Conservation (phyloP, 2,329 filamentous ascomycete genomes). For the Coniochaeta sp. region DNA sequence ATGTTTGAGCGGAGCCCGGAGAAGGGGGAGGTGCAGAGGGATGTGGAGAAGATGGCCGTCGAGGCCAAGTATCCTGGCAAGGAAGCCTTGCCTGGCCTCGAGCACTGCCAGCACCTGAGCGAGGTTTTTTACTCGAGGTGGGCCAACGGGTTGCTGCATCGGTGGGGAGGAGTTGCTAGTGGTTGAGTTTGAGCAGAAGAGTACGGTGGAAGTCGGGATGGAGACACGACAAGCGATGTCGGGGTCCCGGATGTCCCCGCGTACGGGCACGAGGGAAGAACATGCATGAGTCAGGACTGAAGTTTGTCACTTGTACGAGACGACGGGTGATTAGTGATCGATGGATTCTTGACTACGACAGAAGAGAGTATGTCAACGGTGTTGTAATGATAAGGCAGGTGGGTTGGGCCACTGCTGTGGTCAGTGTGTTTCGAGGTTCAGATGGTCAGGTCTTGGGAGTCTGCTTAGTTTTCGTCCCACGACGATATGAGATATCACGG, state of each 20-base stretch:
- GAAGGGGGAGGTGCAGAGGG: conserved; percentile 24
- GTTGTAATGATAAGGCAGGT: not conserved
- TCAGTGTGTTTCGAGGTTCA: not conserved
- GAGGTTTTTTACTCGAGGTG: conserved; percentile 89
- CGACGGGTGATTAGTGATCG: no score
- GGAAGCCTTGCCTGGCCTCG: conserved; percentile 64
- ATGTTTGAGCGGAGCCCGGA: conserved; percentile 14
- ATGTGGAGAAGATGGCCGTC: conserved; percentile 36
- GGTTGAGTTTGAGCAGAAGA: conserved; percentile 10
- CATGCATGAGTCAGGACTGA: no score
- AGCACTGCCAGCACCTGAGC: conserved; percentile 81
- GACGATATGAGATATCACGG: not conserved
- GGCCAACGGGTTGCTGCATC: conserved; percentile 71
- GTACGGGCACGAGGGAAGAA: no score
- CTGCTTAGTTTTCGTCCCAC: not conserved
- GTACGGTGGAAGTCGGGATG: not conserved
- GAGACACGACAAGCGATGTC: no score
- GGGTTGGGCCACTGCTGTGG: not conserved
- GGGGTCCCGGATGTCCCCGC: no score
- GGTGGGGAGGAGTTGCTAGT: conserved; percentile 48
- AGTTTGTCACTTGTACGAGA: not conserved
- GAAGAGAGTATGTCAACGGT: not conserved
- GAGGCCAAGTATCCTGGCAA: conserved; percentile 49
- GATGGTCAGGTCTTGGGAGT: not conserved
- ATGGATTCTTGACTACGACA: not conserved